Conservation (phyloP, 2,329 filamentous ascomycete genomes). For the Phyllachora maydis region DNA sequence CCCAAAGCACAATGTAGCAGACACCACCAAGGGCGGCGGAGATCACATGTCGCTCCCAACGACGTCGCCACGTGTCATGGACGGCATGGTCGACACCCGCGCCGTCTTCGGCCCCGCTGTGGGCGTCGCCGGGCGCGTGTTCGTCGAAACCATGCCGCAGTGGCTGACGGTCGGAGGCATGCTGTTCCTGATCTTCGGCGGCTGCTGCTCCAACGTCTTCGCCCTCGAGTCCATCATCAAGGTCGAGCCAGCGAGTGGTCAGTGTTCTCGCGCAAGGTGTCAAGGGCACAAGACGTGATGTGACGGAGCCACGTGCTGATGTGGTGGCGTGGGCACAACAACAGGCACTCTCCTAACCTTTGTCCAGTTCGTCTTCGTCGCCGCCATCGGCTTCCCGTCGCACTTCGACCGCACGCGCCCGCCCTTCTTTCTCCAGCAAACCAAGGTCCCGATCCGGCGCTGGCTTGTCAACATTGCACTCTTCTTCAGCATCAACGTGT, state of each 20-base stretch:
- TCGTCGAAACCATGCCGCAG: slow-evolving; percentile 37
- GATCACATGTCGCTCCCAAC: slow-evolving; percentile 6
- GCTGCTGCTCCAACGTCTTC: slow-evolving; percentile 53
- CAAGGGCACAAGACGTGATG: not conserved
- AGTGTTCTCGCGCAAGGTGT: slow-evolving; percentile 3
- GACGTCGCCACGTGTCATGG: slow-evolving; percentile 19
- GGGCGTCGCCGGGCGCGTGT: slow-evolving; percentile 28
- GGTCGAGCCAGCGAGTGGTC: slow-evolving; percentile 73
- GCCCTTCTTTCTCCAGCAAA: slow-evolving; percentile 53
- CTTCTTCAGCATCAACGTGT: slow-evolving; percentile 82
- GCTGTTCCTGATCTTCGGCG: slow-evolving; percentile 78
- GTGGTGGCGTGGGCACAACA: slow-evolving; percentile 2
- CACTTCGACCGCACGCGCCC: slow-evolving; percentile 48
- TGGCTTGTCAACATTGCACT: slow-evolving; percentile 80
- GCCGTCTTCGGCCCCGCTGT: slow-evolving; percentile 26
- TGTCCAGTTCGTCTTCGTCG: slow-evolving; percentile 71
- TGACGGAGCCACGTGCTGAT: slow-evolving; percentile 1
- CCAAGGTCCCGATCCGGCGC: slow-evolving; percentile 62
- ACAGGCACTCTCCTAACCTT: slow-evolving; percentile 71
- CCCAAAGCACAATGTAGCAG: too few relatives aligned
- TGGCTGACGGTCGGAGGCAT: slow-evolving; percentile 47
- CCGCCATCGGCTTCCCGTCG: slow-evolving; percentile 54
- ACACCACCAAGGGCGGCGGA: too few relatives aligned
- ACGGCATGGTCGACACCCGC: slow-evolving; percentile 30
- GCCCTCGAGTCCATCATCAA: slow-evolving; percentile 88